These are phyloP conservation scores for Medakamo hakoo DNA, from an alignment of 139 green algal species.

Conservation along the genomic window DNA sequence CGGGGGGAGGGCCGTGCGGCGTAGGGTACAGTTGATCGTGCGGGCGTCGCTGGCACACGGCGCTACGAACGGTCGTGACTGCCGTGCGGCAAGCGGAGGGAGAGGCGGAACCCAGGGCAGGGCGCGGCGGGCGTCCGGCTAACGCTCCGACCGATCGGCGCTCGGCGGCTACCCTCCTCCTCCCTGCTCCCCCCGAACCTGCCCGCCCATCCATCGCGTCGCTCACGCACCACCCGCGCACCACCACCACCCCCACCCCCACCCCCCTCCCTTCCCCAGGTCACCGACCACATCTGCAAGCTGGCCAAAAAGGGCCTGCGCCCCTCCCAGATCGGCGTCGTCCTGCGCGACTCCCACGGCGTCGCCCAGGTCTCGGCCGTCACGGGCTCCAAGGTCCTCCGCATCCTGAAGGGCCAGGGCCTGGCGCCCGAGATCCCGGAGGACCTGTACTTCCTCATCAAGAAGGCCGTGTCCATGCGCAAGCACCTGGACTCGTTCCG, in stretches of 20 bases:
- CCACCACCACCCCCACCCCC: not conserved
- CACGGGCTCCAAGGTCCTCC: conserved; percentile 90
- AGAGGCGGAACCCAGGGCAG: not conserved
- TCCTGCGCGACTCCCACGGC: conserved; percentile 88
- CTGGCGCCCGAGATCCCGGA: conserved; percentile 93
- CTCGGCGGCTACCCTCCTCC: not conserved
- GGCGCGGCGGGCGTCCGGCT: not conserved
- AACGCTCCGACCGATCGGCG: not conserved
- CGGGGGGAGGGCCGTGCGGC: too few relatives aligned
- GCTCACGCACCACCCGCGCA: not conserved
- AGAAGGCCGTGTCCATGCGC: conserved; percentile 93
- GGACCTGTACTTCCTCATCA: conserved; percentile 99
- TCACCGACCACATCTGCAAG: conserved; percentile 85
- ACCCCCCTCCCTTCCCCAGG: conserved; percentile 22
- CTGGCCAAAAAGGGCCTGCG: conserved; percentile 96
- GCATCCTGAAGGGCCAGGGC: conserved; percentile 86
- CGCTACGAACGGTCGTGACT: not conserved
- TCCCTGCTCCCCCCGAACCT: too few relatives aligned
- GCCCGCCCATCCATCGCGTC: too few relatives aligned
- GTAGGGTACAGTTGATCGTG: not conserved
- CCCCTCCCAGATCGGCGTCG: conserved; percentile 91
- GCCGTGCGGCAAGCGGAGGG: not conserved
- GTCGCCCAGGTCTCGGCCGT: conserved; percentile 77
- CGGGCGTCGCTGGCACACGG: not conserved
- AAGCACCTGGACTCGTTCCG: conserved; percentile 97